phyloP scores from a whole-genome alignment of 176 grass and related monocot species.

The Coix lacrymajobi region DNA sequence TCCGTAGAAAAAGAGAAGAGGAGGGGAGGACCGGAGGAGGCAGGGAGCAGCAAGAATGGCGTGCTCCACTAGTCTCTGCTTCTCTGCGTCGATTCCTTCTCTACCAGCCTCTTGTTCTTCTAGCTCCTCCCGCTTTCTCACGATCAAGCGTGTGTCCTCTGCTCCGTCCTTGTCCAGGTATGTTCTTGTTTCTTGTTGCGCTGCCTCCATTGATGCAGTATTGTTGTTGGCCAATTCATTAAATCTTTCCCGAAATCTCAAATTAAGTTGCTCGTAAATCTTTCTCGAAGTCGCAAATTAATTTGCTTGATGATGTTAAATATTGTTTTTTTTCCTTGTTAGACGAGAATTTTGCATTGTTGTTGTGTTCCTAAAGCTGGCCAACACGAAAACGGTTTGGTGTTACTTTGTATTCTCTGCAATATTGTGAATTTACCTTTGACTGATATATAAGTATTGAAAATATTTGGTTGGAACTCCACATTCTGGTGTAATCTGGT shows the following conservation, averaged over 20 bases:
- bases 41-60: slow-evolving; percentile 38
- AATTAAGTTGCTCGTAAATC: background rate
- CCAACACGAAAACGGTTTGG: background rate
- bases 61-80: slow-evolving; percentile 22
- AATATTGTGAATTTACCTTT: background rate
- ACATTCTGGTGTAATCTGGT: background rate
- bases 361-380: slow-evolving; percentile 21
- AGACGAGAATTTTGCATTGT: background rate
- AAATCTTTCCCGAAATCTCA: background rate
- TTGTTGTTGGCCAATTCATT: background rate
- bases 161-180: slow-evolving; percentile 31
- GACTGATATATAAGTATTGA: background rate
- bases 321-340: background rate
- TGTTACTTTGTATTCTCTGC: background rate
- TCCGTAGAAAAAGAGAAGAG: slow-evolving; percentile 29
- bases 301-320: background rate
- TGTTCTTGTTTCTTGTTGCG: background rate
- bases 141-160: background rate
- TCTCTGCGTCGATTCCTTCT: background rate
- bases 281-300: background rate
- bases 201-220: background rate
- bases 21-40: background rate
- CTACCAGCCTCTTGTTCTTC: background rate
- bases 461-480: background rate
- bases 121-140: slow-evolving; percentile 10